Percentiles rank a stretch among this genome's conserved stretches.
These are phyloP conservation scores for Groenewaldozyma auringiensis DNA, from an alignment of 1,139 yeast genomes.

Conservation along the genomic window DNA sequence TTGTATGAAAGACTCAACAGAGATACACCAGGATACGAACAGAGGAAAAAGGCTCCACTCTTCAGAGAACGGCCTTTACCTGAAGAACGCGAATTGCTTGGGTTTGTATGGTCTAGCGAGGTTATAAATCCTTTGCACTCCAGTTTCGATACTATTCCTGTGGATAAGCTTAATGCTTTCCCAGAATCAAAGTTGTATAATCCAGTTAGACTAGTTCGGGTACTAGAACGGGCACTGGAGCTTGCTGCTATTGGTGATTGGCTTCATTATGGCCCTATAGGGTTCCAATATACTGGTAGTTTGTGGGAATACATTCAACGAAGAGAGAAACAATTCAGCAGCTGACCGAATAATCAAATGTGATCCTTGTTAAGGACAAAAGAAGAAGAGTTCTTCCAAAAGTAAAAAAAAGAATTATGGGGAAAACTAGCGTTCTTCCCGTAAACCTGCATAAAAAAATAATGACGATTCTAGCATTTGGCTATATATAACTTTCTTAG, in stretches of 20 bases:
- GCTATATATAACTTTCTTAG: too few species aligned
- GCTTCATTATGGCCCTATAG: conserved; percentile 7
- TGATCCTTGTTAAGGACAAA: too few species aligned
- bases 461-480: too few species aligned
- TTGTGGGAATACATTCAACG: conserved; percentile 1
- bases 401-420: too few species aligned
- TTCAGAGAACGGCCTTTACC: conserved; percentile 19
- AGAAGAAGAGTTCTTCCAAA: too few species aligned
- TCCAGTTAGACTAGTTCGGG: conserved; percentile 14
- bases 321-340: neutral
- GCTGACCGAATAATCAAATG: too few species aligned
- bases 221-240: conserved; percentile 15
- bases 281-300: conserved; percentile 7
- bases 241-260: conserved; percentile 8
- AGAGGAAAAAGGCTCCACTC: conserved; percentile 13
- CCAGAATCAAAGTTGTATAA: conserved; percentile 15
- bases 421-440: too few species aligned
- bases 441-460: too few species aligned
- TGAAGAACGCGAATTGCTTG: conserved; percentile 16
- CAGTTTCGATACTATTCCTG: conserved; percentile 14
- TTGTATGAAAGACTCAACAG: conserved; percentile 16
- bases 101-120: conserved; percentile 16
- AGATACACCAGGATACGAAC: conserved; percentile 15
- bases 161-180: conserved; percentile 16
- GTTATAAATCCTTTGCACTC: conserved; percentile 11